Conservation (phyloP, 306 rosid genomes). For the Lathyrus tuberosus region DNA sequence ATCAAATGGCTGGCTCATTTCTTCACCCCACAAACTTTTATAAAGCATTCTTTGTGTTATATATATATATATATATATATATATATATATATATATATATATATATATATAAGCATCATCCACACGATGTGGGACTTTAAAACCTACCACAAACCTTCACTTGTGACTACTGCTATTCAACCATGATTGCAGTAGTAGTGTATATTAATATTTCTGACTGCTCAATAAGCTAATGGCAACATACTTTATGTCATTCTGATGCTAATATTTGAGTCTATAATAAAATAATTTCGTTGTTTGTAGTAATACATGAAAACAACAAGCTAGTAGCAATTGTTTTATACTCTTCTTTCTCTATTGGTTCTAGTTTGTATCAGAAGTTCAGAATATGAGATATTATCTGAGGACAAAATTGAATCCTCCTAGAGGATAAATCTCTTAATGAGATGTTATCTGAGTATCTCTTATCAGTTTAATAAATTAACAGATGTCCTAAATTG, state of each 20-base stretch:
- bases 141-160: no score
- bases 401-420: not conserved
- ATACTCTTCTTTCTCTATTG: not conserved
- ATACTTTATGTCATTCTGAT: slow-evolving; percentile 9
- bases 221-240: slow-evolving; percentile 5
- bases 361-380: not conserved
- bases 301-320: not conserved
- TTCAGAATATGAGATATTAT: not conserved
- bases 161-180: no score
- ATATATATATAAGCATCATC: no score
- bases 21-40: no score
- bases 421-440: not conserved
- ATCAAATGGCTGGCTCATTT: no score
- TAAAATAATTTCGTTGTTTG: slow-evolving; percentile 6
- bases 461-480: not conserved
- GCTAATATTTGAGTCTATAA: not conserved
- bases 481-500: not conserved
- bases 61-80: no score
- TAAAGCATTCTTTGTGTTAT: no score
- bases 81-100: no score
- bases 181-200: no score
- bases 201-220: slow-evolving; percentile 1
- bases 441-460: slow-evolving; percentile 2
- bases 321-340: not conserved
- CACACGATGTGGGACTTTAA: no score